Conservation (phyloP, 2,329 filamentous ascomycete species). For the Apiospora aurea region DNA sequence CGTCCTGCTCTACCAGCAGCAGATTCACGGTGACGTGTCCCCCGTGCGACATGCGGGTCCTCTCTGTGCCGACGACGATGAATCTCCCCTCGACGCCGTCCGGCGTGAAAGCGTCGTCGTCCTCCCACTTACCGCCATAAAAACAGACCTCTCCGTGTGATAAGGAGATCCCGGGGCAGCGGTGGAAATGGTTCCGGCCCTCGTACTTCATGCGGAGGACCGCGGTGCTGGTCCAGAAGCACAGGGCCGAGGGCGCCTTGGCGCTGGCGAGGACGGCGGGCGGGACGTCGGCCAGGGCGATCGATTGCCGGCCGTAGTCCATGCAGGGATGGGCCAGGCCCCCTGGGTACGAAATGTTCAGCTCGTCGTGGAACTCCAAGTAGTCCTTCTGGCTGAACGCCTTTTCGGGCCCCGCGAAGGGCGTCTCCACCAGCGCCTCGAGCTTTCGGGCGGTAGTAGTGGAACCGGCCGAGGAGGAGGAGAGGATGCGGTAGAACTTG, state of each 20-base stretch:
- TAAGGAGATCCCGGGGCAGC: background rate
- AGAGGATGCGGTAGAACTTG: conserved; percentile 19
- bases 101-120: background rate
- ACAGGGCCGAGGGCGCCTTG: background rate
- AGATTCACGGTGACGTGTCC: conserved; percentile 16
- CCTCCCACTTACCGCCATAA: background rate
- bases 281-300: background rate
- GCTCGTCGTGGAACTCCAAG: too few relatives aligned
- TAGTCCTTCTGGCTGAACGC: too few relatives aligned
- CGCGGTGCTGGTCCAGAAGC: conserved; percentile 23
- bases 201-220: conserved; percentile 17
- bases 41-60: conserved; percentile 2
- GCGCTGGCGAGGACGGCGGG: background rate
- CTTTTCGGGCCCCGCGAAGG: too few relatives aligned
- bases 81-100: conserved; percentile 16
- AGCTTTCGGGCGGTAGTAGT: background rate
- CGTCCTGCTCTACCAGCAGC: conserved; percentile 14
- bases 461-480: background rate
- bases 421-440: background rate
- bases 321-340: too few relatives aligned
- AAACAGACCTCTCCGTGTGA: background rate
- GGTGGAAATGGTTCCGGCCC: background rate
- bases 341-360: too few relatives aligned
- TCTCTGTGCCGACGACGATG: conserved; percentile 17
- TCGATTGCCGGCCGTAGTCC: too few relatives aligned